Evolutionary conservation across 164 flowering plant genomes (phyloP), one percentile per base, ranked within the genome.

Genomic region (Kingdonia uniflora): DNA sequence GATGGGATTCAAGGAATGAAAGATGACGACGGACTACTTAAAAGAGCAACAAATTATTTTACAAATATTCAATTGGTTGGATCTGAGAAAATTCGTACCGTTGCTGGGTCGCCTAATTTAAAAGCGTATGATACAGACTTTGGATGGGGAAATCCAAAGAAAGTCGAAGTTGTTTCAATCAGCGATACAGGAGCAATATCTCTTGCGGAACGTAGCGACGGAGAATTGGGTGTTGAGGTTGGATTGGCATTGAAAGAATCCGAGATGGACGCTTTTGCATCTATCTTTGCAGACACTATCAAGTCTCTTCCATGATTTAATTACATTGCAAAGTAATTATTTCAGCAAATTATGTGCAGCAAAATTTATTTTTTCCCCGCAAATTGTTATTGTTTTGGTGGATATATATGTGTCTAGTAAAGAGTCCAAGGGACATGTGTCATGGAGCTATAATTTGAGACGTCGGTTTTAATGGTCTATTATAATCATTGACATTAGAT

Each of bases 21-120:
- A 43, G n/a, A n/a, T n/a, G n/a, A 5, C 17, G 10, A 43, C 13
- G 20, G 46, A 43, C 7, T 14, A 43, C 20, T 0, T 29, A 29
- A 43, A 1, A n/a, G 13, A 8, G 19, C 46, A 1, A 14, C 46
- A 43, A 14, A 13, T 1, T n/a, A 13, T 6, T 19, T 43, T 19
- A 13, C 16, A n/a, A 43, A 19, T 43, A 13, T n/a, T 14, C 16
- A 43, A n/a, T n/a, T 7, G 17, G 10, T 43, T 43, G 46, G 46
- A n/a, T 43, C 20, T n/a, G 20, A 43, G 10, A 43, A 14, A 19
- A n/a, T 19, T 5, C 20, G 15, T 5, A 6, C 49, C 3, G 21
- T 16, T 45, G 49, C 49, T 19, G 49, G 49, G 49, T 45, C 49
- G 23, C 17, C 49, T 19, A 17, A 45, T 11, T 19, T 45, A 11